A percentile compares a stretch with the other conserved stretches of the same genome.
These are phyloP conservation scores for Microbotryum silenes-acaulis DNA, from an alignment of 1,284 basidiomycete species.

Conservation along the genomic window DNA sequence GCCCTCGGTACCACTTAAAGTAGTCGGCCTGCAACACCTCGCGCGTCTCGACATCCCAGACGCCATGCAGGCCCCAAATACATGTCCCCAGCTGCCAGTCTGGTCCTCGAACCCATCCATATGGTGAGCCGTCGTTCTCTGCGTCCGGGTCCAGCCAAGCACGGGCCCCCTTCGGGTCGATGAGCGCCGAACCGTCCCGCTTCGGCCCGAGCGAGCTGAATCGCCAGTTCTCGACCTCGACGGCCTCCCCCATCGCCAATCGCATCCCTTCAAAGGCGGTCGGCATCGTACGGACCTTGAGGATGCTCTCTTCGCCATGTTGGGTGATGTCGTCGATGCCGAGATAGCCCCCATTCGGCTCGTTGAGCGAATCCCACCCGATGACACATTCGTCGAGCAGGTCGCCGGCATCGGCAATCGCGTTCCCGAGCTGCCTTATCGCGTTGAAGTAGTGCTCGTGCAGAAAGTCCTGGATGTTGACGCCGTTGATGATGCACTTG, in stretches of 20 bases:
- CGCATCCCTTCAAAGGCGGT: conserved; percentile 75
- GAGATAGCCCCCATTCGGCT: conserved; percentile 81
- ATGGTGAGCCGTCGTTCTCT: conserved; percentile 42
- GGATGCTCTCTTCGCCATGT: conserved; percentile 38
- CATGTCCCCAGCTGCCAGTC: conserved; percentile 79
- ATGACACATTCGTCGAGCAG: conserved; percentile 80
- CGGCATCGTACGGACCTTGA: conserved; percentile 71
- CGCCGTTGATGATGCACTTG: conserved; percentile 78
- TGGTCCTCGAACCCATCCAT: conserved; percentile 71
- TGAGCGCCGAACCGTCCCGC: conserved; percentile 59
- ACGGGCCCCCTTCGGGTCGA: conserved; percentile 61
- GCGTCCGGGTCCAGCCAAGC: conserved; percentile 30
- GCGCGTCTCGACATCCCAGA: conserved; percentile 72
- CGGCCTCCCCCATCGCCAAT: conserved; percentile 76
- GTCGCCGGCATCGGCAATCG: conserved; percentile 61
- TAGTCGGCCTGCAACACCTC: conserved; percentile 68
- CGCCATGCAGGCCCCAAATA: conserved; percentile 81
- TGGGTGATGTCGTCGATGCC: conserved; percentile 55
- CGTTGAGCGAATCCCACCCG: conserved; percentile 95
- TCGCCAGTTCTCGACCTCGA: conserved; percentile 76
- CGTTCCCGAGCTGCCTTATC: conserved; percentile 63
- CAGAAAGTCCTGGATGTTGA: conserved; percentile 90
- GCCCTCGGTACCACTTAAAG: conserved; percentile 49
- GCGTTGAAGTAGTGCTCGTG: conserved; percentile 79
- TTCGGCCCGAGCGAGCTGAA: conserved; percentile 75